Conservation (phyloP, 2,329 filamentous ascomycete genomes). For the Colletotrichum magnum region DNA sequence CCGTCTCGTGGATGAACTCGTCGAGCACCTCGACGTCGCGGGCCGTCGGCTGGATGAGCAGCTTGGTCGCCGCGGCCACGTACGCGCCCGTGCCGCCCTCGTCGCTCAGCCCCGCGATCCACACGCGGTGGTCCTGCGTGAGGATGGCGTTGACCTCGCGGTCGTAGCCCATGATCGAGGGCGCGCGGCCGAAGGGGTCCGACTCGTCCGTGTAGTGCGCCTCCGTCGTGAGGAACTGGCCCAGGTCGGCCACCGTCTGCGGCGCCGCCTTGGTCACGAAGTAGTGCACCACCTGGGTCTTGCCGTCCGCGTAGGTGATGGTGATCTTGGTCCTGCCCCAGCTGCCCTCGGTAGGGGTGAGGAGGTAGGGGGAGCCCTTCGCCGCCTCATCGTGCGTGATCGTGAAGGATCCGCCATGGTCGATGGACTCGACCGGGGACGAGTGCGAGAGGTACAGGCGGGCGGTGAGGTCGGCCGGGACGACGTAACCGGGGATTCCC, state of each 20-base stretch:
- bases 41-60: slow-evolving; percentile 63
- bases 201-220: slow-evolving; percentile 65
- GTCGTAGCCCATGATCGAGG: slow-evolving; percentile 72
- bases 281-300: slow-evolving; percentile 69
- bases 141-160: slow-evolving; percentile 60
- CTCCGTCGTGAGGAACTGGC: slow-evolving; percentile 66
- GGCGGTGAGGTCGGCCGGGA: slow-evolving; percentile 62
- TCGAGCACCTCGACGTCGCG: slow-evolving; percentile 67
- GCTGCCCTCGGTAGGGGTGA: slow-evolving; percentile 57
- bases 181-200: slow-evolving; percentile 68
- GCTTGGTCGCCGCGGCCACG: slow-evolving; percentile 69
- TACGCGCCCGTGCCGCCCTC: slow-evolving; percentile 71
- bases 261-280: slow-evolving; percentile 64
- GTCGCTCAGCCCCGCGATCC: slow-evolving; percentile 73
- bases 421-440: slow-evolving; percentile 56
- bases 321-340: slow-evolving; percentile 66
- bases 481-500: slow-evolving; percentile 68
- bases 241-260: slow-evolving; percentile 61
- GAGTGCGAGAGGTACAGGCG: slow-evolving; percentile 60
- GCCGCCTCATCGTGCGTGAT: slow-evolving; percentile 20
- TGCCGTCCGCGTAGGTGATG: slow-evolving; percentile 62
- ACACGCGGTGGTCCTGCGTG: slow-evolving; percentile 64
- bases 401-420: slow-evolving; percentile 53
- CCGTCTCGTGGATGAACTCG: slow-evolving; percentile 64
- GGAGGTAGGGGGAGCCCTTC: slow-evolving; percentile 50